Evolutionary conservation across 75 land plant species (phyloP), one percentile per base, ranked within the genome.

Genomic region (Sequoia sempervirens): DNA sequence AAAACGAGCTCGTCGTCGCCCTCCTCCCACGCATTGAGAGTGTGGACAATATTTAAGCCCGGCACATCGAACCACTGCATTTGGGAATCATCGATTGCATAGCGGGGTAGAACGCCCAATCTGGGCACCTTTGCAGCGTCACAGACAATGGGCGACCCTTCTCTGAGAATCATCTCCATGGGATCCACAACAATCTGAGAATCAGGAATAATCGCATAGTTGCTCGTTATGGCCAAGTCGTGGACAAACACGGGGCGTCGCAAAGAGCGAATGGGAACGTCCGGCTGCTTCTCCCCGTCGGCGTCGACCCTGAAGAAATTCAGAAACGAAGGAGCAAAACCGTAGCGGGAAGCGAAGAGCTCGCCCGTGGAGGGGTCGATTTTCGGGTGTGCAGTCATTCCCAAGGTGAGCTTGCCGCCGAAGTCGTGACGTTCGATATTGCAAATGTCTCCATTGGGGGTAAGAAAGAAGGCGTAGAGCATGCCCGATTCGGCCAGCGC

Each of bases 371-470:
- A 38, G 20, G 88, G 86, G 37, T 90, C 94, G 5, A 91, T 50
- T 85, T 93, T 95, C 13, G 97, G 97, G 83, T 95, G 97, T 1
- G 95, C 94, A 0, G 94, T 95, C 95, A n/a, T n/a, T n/a, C n/a
- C n/a, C n/a, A n/a, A n/a, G n/a, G n/a, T n/a, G n/a, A 95, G 85
- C 81, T 81, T 53, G 18, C 93, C 92, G 7, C 81, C 87, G 41
- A 92, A 92, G 75, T 93, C 87, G 43, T 79, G 80, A 13, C 93
- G 85, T 38, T 89, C 93, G 12, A 89, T 37, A 7, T 95, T 95
- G 15, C 79, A n/a, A n/a, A n/a, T n/a, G n/a, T n/a, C n/a, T n/a
- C n/a, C n/a, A n/a, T n/a, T n/a, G n/a, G n/a, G n/a, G n/a, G n/a
- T n/a, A n/a, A n/a, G n/a, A n/a, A n/a, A n/a, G n/a, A n/a, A n/a